Evolutionary conservation across 192 early-diverging fungal species (phyloP).

Genomic region (Funneliformis mosseae): DNA sequence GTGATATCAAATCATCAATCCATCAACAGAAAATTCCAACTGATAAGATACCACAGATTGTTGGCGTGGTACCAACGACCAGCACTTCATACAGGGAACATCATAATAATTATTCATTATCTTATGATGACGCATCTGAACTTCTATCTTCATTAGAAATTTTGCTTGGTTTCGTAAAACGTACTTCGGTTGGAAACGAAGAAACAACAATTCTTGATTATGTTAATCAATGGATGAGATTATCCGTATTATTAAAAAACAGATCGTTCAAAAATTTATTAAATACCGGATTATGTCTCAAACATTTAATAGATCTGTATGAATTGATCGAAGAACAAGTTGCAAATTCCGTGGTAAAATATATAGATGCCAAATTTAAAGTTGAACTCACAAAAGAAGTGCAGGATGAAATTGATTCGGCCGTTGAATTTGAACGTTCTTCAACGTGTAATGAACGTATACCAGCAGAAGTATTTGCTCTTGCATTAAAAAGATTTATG

Average conservation of each 20-base stretch:
- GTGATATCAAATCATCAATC: conserved; percentile 26
- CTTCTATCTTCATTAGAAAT: conserved; percentile 33
- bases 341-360: conserved; percentile 13
- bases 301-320: conserved; percentile 30
- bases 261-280: conserved; percentile 2
- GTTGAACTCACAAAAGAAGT: neutral
- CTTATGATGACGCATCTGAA: conserved; percentile 17
- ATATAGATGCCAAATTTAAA: conserved; percentile 24
- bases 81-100: neutral
- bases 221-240: conserved; percentile 32
- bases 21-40: conserved; percentile 23
- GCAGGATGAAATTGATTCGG: conserved; percentile 12
- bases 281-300: conserved; percentile 11
- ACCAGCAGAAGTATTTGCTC: conserved; percentile 19
- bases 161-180: conserved; percentile 31
- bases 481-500: conserved; percentile 35
- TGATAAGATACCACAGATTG: conserved; percentile 9
- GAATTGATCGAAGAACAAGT: conserved; percentile 32
- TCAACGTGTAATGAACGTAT: neutral
- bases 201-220: conserved; percentile 15
- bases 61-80: neutral
- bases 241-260: conserved; percentile 18
- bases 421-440: conserved; percentile 8
- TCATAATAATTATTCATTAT: neutral
- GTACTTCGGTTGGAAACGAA: conserved; percentile 22